Evolutionary conservation across 768 basidiomycete species (phyloP).

Genomic region (Suillus weaverae): DNA sequence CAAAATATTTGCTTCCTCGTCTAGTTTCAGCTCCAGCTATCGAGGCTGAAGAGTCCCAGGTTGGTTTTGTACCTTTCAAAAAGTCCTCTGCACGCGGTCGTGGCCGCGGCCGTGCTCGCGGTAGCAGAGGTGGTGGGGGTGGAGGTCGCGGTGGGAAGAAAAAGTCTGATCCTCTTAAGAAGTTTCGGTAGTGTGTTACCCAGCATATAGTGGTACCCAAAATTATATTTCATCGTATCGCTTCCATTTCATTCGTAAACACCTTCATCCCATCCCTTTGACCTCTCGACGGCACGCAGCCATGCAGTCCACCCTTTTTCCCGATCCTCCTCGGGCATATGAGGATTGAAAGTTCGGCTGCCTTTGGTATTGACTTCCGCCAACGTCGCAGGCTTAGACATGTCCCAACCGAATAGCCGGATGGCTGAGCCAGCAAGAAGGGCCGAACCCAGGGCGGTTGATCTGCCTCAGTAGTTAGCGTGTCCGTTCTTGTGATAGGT

Average conservation of each 20-base stretch:
- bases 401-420: slow-evolving; percentile 88
- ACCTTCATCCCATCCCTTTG: slow-evolving; percentile 77
- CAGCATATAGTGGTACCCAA: neutral
- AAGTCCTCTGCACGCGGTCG: slow-evolving; percentile 50
- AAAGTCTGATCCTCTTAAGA: slow-evolving; percentile 81
- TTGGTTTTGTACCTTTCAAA: slow-evolving; percentile 73
- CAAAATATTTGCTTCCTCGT: slow-evolving; percentile 86
- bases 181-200: slow-evolving; percentile 46
- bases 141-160: slow-evolving; percentile 62
- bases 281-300: slow-evolving; percentile 86
- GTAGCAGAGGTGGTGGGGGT: slow-evolving; percentile 36
- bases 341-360: slow-evolving; percentile 66
- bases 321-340: slow-evolving; percentile 50
- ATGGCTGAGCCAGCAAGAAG: slow-evolving; percentile 90
- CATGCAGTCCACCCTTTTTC: slow-evolving; percentile 74
- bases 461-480: slow-evolving; percentile 46
- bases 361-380: slow-evolving; percentile 85
- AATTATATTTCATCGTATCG: neutral
- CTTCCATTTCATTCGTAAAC: slow-evolving; percentile 26
- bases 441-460: slow-evolving; percentile 94
- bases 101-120: slow-evolving; percentile 47
- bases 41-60: slow-evolving; percentile 38
- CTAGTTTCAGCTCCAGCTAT: slow-evolving; percentile 52
- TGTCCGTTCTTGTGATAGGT: neutral
- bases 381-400: slow-evolving; percentile 80